Conservation (phyloP, 768 basidiomycete species). For the Tephrocybe rancida region DNA sequence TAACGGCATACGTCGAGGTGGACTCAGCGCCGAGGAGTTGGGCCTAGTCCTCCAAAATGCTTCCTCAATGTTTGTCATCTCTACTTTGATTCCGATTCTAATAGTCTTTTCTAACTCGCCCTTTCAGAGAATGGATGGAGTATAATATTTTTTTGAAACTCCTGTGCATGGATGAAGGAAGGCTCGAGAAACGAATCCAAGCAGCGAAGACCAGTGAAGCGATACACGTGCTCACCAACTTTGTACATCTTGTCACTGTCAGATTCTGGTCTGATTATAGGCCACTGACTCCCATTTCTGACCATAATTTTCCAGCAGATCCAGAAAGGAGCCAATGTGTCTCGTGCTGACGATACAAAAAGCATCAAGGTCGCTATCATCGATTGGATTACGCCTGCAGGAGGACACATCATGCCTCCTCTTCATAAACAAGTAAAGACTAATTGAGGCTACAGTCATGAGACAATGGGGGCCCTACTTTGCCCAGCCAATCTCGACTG, state of each 20-base stretch:
- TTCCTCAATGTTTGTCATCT: too few species aligned
- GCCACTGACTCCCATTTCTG: too few species aligned
- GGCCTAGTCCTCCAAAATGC: neutral
- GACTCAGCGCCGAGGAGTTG: neutral
- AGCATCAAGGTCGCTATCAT: slow-evolving; percentile 18
- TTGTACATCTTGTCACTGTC: too few species aligned
- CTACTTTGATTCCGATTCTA: too few species aligned
- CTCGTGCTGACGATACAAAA: slow-evolving; percentile 18
- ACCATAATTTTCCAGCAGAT: too few species aligned
- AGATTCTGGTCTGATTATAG: too few species aligned
- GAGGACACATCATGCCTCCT: slow-evolving; percentile 10
- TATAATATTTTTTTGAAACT: slow-evolving; percentile 10
- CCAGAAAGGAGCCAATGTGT: slow-evolving; percentile 21
- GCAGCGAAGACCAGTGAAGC: too few species aligned
- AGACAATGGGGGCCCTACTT: slow-evolving; percentile 6
- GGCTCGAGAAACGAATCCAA: neutral
- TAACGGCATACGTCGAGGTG: slow-evolving; percentile 14
- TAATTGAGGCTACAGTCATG: slow-evolving; percentile 11
- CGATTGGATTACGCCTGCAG: slow-evolving; percentile 23
- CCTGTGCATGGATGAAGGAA: neutral
- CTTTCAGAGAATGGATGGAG: slow-evolving; percentile 13
- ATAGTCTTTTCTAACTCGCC: too few species aligned
- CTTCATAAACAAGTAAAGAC: slow-evolving; percentile 8
- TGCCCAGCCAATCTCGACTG: slow-evolving; percentile 14
- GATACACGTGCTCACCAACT: slow-evolving; percentile 8